Conservation (phyloP, 352 stramenopile species). For the Pythium monospermum region DNA sequence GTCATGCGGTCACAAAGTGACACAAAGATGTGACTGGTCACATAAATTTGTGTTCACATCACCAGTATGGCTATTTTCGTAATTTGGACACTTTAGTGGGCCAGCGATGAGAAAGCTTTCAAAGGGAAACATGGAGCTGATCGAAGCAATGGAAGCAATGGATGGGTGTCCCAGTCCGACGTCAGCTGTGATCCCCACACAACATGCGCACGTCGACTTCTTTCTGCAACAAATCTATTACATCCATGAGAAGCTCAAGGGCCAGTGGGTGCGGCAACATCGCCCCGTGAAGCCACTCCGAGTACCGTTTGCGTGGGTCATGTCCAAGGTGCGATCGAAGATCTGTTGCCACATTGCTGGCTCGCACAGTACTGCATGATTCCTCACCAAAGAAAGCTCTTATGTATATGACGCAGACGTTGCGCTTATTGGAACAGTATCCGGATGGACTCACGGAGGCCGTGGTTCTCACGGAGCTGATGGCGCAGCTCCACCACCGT, state of each 20-base stretch:
- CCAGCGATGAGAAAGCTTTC: too few species aligned
- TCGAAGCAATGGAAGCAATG: constrained; percentile 50
- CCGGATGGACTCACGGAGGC: constrained; percentile 63
- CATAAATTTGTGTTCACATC: background rate
- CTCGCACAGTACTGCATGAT: background rate
- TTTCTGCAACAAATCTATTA: constrained; percentile 40
- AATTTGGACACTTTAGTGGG: too few species aligned
- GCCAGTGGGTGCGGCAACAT: constrained; percentile 36
- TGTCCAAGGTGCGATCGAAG: constrained; percentile 31
- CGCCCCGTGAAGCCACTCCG: constrained; percentile 8
- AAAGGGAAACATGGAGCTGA: constrained; percentile 51
- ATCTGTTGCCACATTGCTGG: background rate
- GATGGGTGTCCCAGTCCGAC: constrained; percentile 15
- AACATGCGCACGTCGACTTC: constrained; percentile 25
- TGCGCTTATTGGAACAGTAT: constrained; percentile 58
- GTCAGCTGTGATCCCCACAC: background rate
- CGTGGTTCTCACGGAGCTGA: constrained; percentile 56
- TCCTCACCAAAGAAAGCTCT: too few species aligned
- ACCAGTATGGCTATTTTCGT: background rate
- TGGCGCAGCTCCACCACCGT: constrained; percentile 34
- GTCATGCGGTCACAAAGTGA: background rate
- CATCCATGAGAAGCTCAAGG: constrained; percentile 33
- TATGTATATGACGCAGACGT: constrained; percentile 22
- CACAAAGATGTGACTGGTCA: background rate
- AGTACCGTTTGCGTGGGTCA: constrained; percentile 52